Base-by-base conservation (phyloP, 78 protist genomes). In the Mastigamoeba balamuthi region DNA sequence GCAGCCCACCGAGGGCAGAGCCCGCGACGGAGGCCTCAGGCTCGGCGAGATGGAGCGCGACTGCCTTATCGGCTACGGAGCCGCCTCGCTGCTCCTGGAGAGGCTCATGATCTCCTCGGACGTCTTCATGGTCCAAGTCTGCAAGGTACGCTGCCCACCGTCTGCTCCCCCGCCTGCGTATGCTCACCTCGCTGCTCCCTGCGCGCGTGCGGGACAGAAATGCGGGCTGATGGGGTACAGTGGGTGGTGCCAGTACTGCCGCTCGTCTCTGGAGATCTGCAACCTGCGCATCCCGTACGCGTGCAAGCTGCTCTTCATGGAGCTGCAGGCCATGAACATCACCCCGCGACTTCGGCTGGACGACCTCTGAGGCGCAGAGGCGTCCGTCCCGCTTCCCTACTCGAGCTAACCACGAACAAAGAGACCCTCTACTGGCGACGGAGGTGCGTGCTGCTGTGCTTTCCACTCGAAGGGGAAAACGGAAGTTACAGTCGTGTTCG, bases 11-110 rank as follows among this genome's bases (percentile, higher is more conserved):
- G 99, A 99, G 74, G 99, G 99, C 44, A 87, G 99, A 27, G 70
- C 98, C 58, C 65, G 97, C 4, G 98, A 93, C 53, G 99, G 99
- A 30, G 99, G 99, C 23, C 89, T 98, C 40, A 93, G 99, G 3
- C 81, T 99, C 23, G 99, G 99, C 40, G 99, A 96, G 91, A 97
- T 97, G 99, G 99, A 92, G 58, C 68, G 98, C 28, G 99, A 96
- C 77, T 95, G 98, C 64, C 86, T 97, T 36, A 79, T 97, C 10
- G 98, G 41, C 1, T 91, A 93, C 77, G 97, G 98, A 7, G 89
- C 99, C 0, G 41, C 93, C 33, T 75, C 77, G 76, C 93, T 98
- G 40, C 77, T 98, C 38, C 74, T 79, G 67, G 99, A 98, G 86
- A 80, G 99, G 8, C 83, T 98, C 40, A 88, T 95, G 95, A 52